Evolutionary conservation across 345 rosid genomes (phyloP).

Genomic region (Ceriops zippeliana): DNA sequence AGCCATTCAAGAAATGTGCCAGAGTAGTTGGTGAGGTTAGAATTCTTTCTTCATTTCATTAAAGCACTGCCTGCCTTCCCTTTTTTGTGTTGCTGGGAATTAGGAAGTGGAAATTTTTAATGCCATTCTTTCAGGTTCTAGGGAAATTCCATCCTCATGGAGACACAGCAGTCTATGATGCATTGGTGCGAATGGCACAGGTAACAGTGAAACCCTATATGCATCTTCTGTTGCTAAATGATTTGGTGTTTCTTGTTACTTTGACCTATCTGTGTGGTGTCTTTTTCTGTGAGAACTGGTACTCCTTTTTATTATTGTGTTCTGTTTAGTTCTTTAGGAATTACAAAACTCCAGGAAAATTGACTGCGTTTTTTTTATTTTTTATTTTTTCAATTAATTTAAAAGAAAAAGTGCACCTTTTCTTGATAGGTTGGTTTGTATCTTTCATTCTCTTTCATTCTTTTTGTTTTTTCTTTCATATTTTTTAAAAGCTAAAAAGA

Average conservation of each 20-base stretch:
- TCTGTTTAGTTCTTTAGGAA: too few relatives aligned
- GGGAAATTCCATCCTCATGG: slow-evolving; percentile 99
- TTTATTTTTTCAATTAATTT: too few relatives aligned
- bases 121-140: slow-evolving; percentile 53
- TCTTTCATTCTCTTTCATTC: too few relatives aligned
- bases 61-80: background rate
- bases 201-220: slow-evolving; percentile 27
- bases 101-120: background rate
- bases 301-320: too few relatives aligned
- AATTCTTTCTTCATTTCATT: background rate
- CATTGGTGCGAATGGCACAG: slow-evolving; percentile 98
- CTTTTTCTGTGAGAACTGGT: too few relatives aligned
- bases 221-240: background rate
- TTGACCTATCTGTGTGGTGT: background rate
- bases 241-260: background rate
- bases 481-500: too few relatives aligned
- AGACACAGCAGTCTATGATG: slow-evolving; percentile 87
- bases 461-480: too few relatives aligned
- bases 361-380: too few relatives aligned
- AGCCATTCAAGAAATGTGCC: slow-evolving; percentile 95
- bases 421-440: too few relatives aligned
- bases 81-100: too few relatives aligned
- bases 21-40: slow-evolving; percentile 98
- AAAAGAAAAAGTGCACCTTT: too few relatives aligned
- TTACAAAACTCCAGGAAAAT: too few relatives aligned